These are phyloP conservation scores for Metarhizium robertsii DNA, from an alignment of 2,329 filamentous ascomycete genomes.

Conservation along the genomic window DNA sequence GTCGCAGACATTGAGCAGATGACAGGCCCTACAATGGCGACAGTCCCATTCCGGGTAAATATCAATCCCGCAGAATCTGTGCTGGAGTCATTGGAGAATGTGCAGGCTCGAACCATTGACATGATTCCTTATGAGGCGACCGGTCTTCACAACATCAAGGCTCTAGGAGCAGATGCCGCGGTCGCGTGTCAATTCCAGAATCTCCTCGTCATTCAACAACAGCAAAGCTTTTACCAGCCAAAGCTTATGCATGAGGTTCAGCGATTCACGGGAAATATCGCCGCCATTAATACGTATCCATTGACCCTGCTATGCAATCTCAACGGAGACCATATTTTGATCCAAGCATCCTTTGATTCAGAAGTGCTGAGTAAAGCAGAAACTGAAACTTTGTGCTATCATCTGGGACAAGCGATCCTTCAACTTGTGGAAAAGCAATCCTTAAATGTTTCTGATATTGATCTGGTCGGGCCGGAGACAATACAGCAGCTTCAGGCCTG, in stretches of 20 bases:
- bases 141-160: neutral
- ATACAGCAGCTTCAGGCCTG: neutral
- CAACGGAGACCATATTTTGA: too few relatives aligned
- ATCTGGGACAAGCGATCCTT: too few relatives aligned
- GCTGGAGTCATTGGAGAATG: neutral
- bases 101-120: neutral
- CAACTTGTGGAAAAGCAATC: too few relatives aligned
- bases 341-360: too few relatives aligned
- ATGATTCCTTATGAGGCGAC: neutral
- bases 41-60: conserved; percentile 11
- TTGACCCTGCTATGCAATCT: too few relatives aligned
- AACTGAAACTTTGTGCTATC: too few relatives aligned
- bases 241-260: neutral
- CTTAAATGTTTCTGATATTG: too few relatives aligned
- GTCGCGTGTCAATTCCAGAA: neutral
- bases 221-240: neutral
- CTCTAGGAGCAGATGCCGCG: neutral
- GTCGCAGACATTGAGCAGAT: conserved; percentile 12
- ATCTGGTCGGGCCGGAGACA: neutral
- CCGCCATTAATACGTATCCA: too few relatives aligned
- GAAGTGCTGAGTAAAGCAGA: too few relatives aligned
- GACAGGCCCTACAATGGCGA: conserved; percentile 15
- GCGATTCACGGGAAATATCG: neutral
- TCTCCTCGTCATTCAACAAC: neutral
- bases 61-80: neutral